Conservation (phyloP, 495 filamentous ascomycete genomes). For the Echria macrotheca region DNA sequence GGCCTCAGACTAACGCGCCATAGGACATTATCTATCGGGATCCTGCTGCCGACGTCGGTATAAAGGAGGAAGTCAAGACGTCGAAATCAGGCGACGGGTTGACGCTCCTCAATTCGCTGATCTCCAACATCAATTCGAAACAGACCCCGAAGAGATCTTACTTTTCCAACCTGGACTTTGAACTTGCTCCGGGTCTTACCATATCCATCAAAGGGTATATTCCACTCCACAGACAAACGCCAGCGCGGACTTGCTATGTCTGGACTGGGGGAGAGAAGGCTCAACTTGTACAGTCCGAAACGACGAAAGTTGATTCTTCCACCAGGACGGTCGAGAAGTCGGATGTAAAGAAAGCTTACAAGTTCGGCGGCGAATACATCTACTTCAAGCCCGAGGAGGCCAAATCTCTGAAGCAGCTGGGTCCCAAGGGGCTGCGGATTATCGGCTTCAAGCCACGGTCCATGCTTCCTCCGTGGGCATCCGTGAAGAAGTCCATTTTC, state of each 20-base stretch:
- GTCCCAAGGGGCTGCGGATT: constrained; percentile 69
- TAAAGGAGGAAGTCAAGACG: constrained; percentile 34
- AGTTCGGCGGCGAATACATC: constrained; percentile 88
- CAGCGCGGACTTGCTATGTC: constrained; percentile 74
- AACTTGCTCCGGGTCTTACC: constrained; percentile 75
- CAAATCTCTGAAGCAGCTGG: constrained; percentile 65
- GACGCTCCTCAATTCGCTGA: constrained; percentile 70
- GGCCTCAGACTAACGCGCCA: constrained; percentile 15
- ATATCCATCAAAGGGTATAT: constrained; percentile 94
- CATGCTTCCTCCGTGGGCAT: constrained; percentile 77
- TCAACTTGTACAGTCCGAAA: constrained; percentile 70
- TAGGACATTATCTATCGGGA: constrained; percentile 77
- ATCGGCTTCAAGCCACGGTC: constrained; percentile 87
- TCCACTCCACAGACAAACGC: constrained; percentile 74
- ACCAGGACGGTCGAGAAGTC: constrained; percentile 70
- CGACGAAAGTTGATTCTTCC: constrained; percentile 68
- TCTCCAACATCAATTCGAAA: constrained; percentile 88
- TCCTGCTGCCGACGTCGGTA: constrained; percentile 58
- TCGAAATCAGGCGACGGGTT: constrained; percentile 65
- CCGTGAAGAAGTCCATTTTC: constrained; percentile 77
- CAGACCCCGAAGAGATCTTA: constrained; percentile 80
- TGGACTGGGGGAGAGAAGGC: constrained; percentile 78
- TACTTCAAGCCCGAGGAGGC: constrained; percentile 80
- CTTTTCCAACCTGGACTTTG: constrained; percentile 78
- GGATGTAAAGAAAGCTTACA: constrained; percentile 89